Base-by-base conservation (phyloP, 2,329 filamentous ascomycete species). In the Sporothrix phasma region DNA sequence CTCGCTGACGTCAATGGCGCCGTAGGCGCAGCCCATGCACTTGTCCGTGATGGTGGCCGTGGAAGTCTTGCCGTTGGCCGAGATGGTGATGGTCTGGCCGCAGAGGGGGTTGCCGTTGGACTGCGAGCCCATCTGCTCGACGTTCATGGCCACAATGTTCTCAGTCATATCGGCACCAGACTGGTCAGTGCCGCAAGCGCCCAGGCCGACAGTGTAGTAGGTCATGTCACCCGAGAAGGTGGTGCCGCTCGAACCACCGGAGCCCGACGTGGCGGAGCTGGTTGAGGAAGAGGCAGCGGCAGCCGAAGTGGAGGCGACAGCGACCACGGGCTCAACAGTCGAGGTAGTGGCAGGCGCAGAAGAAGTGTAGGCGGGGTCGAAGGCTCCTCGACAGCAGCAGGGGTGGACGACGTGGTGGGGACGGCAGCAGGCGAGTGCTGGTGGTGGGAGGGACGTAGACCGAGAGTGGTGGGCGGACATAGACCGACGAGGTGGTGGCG, bases 41-140 rank as follows among this genome's bases (percentile, higher is more conserved):
- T 89, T 90, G 78, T 94, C 90, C 61, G 81, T 81, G 66, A 92
- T 83, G 3, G 70, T 81, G 66, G 84, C 89, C 2, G 74, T 78
- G 69, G 78, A 73, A 2, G 79, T 80, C 73, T 82, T 82, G 61
- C 68, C 88, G 59, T 81, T 78, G 72, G 78, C 78, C 46, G 70
- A 76, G 76, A 92, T 84, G 68, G 81, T 85, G 71, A 92, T 82
- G 58, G 76, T 84, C 77, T 85, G 82, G 73, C 85, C 86, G 75
- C 90, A 94, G 73, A 84, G 82, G 56, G 84, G 81, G 79, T 92
- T 89, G 69, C 74, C 77, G 77, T 89, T 90, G 70, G 86, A 86
- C 63, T 73, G 71, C 0, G 72, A 67, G 66, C 84, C 86, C 84
- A 92, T 90, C 71, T 89, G 76, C 4, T 70, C 76, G 47, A 79